A percentile compares a stretch with the other conserved stretches of the same genome.
These are phyloP conservation scores for Trichophyton mentagrophytes DNA, from an alignment of 2,329 filamentous ascomycete genomes.

Conservation along the genomic window DNA sequence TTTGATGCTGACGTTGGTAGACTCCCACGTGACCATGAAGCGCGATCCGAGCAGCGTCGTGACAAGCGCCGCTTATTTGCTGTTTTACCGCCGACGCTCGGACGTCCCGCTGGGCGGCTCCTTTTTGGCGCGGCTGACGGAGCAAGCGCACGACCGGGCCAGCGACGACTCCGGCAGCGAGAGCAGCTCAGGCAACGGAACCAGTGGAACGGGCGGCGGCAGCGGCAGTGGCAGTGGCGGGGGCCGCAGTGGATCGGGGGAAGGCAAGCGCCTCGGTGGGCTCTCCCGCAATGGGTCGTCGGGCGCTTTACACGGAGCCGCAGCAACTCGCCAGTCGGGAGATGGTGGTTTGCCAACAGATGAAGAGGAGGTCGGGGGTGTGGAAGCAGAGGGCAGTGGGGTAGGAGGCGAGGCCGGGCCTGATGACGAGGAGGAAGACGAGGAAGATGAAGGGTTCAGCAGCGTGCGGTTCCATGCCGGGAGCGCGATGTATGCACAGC, in stretches of 20 bases:
- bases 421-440: constrained; percentile 11
- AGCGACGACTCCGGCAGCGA: constrained; percentile 35
- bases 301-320: constrained; percentile 70
- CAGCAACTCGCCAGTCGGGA: constrained; percentile 57
- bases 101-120: constrained; percentile 64
- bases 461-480: constrained; percentile 15
- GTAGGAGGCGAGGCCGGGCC: neutral
- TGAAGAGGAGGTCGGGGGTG: constrained; percentile 19
- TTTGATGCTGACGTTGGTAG: constrained; percentile 34
- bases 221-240: no score
- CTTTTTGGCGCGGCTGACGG: constrained; percentile 57
- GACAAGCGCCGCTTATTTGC: constrained; percentile 69
- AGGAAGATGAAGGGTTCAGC: constrained; percentile 19
- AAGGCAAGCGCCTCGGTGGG: constrained; percentile 76
- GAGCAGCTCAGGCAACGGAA: constrained; percentile 21
- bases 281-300: constrained; percentile 83
- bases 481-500: constrained; percentile 6
- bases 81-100: constrained; percentile 89
- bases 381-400: constrained; percentile 18
- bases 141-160: constrained; percentile 45
- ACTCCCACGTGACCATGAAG: constrained; percentile 56
- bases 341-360: constrained; percentile 45
- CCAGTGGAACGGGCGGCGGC: neutral
- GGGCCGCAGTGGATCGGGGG: constrained; percentile 46
- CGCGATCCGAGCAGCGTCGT: constrained; percentile 52